Conservation (phyloP, 495 filamentous ascomycete species). For the Aspergillus conjunctus region DNA sequence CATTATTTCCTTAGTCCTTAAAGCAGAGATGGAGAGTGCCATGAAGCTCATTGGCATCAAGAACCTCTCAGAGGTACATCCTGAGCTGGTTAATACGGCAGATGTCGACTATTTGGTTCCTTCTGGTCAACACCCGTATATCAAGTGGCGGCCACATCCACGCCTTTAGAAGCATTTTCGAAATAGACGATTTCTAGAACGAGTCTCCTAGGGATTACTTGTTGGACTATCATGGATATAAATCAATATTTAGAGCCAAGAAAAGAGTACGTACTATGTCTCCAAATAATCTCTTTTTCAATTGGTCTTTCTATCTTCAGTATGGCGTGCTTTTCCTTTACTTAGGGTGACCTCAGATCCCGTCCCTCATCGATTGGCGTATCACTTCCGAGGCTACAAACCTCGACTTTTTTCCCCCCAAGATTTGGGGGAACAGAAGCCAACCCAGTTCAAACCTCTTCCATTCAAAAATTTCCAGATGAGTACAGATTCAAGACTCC, state of each 20-base stretch:
- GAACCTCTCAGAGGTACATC: slow-evolving; percentile 12
- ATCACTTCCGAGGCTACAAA: neutral
- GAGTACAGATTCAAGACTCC: slow-evolving; percentile 34
- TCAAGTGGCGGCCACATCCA: slow-evolving; percentile 7
- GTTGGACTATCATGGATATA: no score
- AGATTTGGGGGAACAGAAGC: neutral
- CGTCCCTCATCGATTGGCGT: neutral
- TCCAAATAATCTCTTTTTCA: no score
- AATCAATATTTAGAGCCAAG: no score
- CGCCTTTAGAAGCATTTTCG: neutral
- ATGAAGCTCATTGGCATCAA: slow-evolving; percentile 20
- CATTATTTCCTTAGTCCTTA: slow-evolving; percentile 8
- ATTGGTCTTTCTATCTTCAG: no score
- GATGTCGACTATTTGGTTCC: slow-evolving; percentile 20
- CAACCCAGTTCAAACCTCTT: neutral
- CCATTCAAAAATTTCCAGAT: neutral
- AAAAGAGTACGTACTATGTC: no score
- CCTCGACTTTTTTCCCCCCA: neutral
- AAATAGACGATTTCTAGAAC: neutral
- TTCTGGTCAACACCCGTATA: slow-evolving; percentile 7
- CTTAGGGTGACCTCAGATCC: neutral
- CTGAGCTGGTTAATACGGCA: slow-evolving; percentile 17
- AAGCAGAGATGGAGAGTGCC: slow-evolving; percentile 18
- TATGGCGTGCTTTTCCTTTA: no score
- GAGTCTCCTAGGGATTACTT: neutral